phyloP scores from a whole-genome alignment of 306 rosid genomes.

The Lablab purpureus region DNA sequence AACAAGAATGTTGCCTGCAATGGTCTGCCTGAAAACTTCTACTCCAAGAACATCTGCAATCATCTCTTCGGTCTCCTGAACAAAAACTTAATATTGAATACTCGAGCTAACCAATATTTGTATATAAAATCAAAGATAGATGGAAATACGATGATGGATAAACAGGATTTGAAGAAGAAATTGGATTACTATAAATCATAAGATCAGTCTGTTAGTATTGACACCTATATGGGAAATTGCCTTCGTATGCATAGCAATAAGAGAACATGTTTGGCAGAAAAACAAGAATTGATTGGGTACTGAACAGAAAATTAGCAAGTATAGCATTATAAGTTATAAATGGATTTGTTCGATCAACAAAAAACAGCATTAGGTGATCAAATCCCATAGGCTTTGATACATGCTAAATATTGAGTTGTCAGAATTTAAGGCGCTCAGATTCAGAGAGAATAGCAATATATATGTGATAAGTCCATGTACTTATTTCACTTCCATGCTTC shows the following conservation, averaged over 20 bases:
- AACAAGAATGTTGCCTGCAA: conserved; percentile 91
- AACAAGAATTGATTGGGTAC: not conserved
- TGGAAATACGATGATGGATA: not conserved
- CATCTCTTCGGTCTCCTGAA: conserved; percentile 92
- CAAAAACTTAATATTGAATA: conserved; percentile 40
- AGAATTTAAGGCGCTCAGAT: conserved; percentile 6
- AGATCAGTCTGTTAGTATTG: not conserved
- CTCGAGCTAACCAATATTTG: conserved; percentile 17
- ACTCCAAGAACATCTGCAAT: conserved; percentile 96
- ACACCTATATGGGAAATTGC: not conserved
- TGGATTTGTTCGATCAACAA: not conserved
- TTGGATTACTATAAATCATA: not conserved
- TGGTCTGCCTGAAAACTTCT: conserved; percentile 94
- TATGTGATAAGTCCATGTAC: not conserved
- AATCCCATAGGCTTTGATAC: not conserved
- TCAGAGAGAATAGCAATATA: conserved; percentile 2
- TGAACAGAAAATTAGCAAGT: not conserved
- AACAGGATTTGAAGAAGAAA: not conserved
- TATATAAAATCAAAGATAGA: conserved; percentile 14
- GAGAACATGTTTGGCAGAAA: not conserved
- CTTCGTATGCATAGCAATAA: conserved; percentile 1
- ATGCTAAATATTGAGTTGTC: conserved; percentile 12
- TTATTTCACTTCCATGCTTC: conserved; percentile 3
- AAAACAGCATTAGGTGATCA: not conserved
- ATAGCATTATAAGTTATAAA: not conserved